phyloP scores from a whole-genome alignment of 1,139 yeast species.

The Debaryomyces psychrophilus region DNA sequence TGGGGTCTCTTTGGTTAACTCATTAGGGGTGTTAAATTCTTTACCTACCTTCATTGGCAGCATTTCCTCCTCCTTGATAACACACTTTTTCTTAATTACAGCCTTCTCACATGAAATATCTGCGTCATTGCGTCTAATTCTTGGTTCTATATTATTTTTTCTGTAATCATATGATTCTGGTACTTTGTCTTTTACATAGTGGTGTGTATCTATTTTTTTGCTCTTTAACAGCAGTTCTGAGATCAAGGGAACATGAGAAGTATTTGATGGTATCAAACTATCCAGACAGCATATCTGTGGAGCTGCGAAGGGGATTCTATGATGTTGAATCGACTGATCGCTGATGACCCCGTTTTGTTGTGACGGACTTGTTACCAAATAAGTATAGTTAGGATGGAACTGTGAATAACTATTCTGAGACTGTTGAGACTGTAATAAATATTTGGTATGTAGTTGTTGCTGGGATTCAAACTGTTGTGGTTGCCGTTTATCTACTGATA shows the following conservation, averaged over 20 bases:
- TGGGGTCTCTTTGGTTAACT: background rate
- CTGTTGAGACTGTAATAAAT: background rate
- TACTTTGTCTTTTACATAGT: no score
- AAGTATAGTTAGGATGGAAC: background rate
- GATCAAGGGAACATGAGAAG: no score
- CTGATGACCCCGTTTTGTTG: background rate
- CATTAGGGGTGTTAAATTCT: background rate
- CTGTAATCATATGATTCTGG: background rate
- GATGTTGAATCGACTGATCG: background rate
- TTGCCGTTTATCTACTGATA: background rate
- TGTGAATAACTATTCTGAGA: background rate
- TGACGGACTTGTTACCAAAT: background rate
- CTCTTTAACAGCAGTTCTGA: no score
- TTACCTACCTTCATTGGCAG: background rate
- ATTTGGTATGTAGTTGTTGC: background rate
- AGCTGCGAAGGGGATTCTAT: background rate
- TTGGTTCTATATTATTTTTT: background rate
- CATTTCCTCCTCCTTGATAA: slow-evolving; percentile 5
- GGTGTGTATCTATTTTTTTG: no score
- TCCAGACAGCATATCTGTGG: background rate
- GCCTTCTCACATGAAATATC: background rate
- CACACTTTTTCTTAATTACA: background rate
- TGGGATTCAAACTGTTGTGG: background rate
- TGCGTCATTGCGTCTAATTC: background rate
- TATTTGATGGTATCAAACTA: no score